phyloP scores from a whole-genome alignment of 768 basidiomycete species.

The Xerocomellus chrysenteron region DNA sequence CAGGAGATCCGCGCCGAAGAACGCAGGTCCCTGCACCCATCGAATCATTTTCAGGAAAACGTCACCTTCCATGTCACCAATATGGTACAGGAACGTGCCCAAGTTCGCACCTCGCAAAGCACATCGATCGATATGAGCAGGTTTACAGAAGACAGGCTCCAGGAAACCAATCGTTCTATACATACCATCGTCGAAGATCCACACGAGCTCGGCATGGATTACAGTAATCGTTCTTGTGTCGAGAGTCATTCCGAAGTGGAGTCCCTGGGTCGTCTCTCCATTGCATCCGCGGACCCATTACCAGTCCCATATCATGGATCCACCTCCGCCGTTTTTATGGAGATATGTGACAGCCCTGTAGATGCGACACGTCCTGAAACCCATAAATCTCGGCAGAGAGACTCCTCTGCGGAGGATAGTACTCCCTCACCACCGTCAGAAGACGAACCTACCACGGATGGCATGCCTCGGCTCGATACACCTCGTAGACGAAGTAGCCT shows the following conservation, averaged over 20 bases:
- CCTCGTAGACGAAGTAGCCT: conserved; percentile 62
- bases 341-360: conserved; percentile 35
- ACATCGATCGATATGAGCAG: conserved; percentile 17
- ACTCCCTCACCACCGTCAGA: conserved; percentile 32
- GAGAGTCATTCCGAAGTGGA: conserved; percentile 26
- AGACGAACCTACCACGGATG: conserved; percentile 33
- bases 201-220: conserved; percentile 20
- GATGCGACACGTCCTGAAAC: conserved; percentile 14
- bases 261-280: conserved; percentile 26
- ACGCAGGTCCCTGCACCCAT: conserved; percentile 7
- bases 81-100: conserved; percentile 12
- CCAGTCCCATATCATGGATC: conserved; percentile 47
- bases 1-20: conserved; percentile 23
- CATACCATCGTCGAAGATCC: conserved; percentile 29
- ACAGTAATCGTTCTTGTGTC: conserved; percentile 12
- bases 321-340: conserved; percentile 30
- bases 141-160: conserved; percentile 17
- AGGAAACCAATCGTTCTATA: conserved; percentile 30
- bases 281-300: conserved; percentile 42
- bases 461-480: conserved; percentile 32
- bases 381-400: conserved; percentile 15
- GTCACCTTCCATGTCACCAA: conserved; percentile 6
- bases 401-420: conserved; percentile 18
- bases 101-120: conserved; percentile 13
- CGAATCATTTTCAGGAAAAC: conserved; percentile 15